Percentiles rank a stretch among this genome's conserved stretches.
Evolutionary conservation across 257 asterid genomes (phyloP).

Genomic region (Ligustrum vulgare): DNA sequence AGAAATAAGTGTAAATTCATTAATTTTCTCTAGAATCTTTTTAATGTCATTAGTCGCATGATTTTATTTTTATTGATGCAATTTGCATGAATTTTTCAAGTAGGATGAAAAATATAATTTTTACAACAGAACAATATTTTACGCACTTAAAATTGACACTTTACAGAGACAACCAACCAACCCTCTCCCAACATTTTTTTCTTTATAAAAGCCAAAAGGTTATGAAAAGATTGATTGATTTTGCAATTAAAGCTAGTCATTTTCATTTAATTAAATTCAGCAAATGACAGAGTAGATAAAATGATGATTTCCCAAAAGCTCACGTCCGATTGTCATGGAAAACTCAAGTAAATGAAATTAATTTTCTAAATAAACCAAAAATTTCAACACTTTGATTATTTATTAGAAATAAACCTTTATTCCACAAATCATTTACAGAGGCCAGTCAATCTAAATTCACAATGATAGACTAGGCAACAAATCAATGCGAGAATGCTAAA

Average conservation of each 20-base stretch:
- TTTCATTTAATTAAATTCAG: neutral
- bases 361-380: neutral
- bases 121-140: neutral
- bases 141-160: neutral
- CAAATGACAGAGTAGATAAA: too few relatives aligned
- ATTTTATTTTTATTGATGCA: neutral
- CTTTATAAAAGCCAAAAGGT: neutral
- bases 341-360: neutral
- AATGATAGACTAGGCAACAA: constrained; percentile 34
- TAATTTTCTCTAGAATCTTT: neutral
- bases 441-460: constrained; percentile 36
- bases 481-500: constrained; percentile 40
- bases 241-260: neutral
- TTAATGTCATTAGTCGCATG: neutral
- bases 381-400: neutral
- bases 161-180: neutral
- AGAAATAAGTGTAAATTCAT: neutral
- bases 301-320: too few relatives aligned
- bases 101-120: neutral
- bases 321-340: neutral
- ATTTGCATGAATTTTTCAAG: neutral
- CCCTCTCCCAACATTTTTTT: neutral
- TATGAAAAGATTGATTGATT: neutral
- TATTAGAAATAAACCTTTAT: constrained; percentile 1
- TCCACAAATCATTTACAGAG: constrained; percentile 34